These are phyloP conservation scores for Arctostaphylos glauca DNA, from an alignment of 148 eudicot genomes.

Conservation along the genomic window DNA sequence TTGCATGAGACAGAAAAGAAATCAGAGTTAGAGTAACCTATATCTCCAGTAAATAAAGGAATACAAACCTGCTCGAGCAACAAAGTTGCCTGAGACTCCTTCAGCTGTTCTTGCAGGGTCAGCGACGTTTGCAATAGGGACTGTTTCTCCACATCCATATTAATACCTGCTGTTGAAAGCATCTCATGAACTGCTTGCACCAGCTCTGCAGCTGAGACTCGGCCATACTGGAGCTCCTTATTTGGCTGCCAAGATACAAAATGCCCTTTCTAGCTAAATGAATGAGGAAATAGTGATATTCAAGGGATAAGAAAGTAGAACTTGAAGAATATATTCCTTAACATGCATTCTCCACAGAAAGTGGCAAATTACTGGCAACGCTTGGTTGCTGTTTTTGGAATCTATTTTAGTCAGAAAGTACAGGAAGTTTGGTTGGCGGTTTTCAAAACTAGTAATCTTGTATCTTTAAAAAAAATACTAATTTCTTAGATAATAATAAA, in stretches of 20 bases:
- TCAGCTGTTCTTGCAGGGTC: conserved; percentile 76
- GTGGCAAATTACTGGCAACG: too few relatives aligned
- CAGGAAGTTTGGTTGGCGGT: not conserved
- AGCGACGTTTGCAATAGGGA: conserved; percentile 68
- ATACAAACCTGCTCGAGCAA: conserved; percentile 79
- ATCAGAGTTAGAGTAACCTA: not conserved
- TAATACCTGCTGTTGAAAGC: conserved; percentile 93
- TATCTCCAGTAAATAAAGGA: not conserved
- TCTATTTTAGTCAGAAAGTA: too few relatives aligned
- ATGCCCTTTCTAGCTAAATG: conserved; percentile 13
- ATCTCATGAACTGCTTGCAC: conserved; percentile 99
- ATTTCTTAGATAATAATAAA: not conserved
- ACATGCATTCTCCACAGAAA: not conserved
- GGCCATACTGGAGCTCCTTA: conserved; percentile 72
- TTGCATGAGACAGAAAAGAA: not conserved
- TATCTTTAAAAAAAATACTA: not conserved
- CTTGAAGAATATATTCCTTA: not conserved
- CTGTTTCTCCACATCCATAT: conserved; percentile 77
- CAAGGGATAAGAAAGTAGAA: not conserved
- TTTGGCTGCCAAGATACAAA: conserved; percentile 36
- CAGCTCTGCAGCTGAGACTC: conserved; percentile 83
- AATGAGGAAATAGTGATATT: conserved; percentile 1
- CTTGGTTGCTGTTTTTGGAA: too few relatives aligned
- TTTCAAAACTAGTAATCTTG: not conserved
- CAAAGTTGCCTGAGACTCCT: conserved; percentile 83